Evolutionary conservation across 306 rosid genomes (phyloP).

Genomic region (Lathyrus sativus): DNA sequence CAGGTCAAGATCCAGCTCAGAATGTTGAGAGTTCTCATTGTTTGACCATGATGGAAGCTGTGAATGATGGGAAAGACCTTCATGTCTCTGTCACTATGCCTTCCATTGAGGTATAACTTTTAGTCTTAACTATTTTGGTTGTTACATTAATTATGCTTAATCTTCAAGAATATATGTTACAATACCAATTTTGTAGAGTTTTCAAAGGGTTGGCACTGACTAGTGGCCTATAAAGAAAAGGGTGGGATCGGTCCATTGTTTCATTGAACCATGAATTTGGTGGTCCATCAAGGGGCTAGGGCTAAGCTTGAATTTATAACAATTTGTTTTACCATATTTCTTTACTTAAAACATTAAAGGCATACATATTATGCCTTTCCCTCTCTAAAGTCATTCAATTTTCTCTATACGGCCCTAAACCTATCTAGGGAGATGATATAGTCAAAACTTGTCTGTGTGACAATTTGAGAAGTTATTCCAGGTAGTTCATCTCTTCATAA

Average conservation of each 20-base stretch:
- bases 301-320: too few species aligned
- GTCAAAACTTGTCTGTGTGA: constrained; percentile 4
- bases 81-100: constrained; percentile 96
- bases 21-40: constrained; percentile 92
- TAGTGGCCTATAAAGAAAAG: background rate
- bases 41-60: constrained; percentile 89
- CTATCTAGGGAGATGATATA: background rate
- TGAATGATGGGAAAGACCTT: constrained; percentile 77
- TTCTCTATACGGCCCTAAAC: background rate
- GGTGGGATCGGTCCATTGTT: too few species aligned
- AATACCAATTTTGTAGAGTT: background rate
- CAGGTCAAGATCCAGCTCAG: constrained; percentile 98
- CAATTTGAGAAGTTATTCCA: background rate
- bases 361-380: too few species aligned
- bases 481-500: background rate
- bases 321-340: too few species aligned
- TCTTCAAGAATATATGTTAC: background rate
- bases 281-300: background rate
- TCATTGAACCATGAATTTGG: background rate
- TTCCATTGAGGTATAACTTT: constrained; percentile 65
- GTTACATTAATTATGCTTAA: background rate
- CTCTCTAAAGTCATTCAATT: too few species aligned
- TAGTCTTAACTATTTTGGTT: background rate
- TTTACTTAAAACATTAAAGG: too few species aligned
- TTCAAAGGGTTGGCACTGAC: background rate